A percentile compares a stretch with the other conserved stretches of the same genome.
Evolutionary conservation across 2,329 filamentous ascomycete species (phyloP).

Genomic region (Aspergillus thermomutatus): DNA sequence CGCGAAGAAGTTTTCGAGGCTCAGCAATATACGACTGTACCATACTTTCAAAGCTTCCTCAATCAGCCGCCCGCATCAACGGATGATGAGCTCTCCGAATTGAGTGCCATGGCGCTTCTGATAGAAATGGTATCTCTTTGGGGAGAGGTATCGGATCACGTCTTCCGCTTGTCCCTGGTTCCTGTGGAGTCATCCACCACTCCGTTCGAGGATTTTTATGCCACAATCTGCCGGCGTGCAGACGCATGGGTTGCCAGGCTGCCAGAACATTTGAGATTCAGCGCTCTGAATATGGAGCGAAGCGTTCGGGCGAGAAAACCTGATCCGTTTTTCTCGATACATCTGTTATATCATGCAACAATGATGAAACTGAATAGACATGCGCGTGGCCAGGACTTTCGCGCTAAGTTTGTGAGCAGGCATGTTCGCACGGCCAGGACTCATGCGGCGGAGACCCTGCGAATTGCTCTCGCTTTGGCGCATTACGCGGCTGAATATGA

Average conservation of each 20-base stretch:
- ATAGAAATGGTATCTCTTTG: constrained; percentile 63
- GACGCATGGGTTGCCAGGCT: constrained; percentile 58
- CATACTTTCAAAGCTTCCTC: constrained; percentile 57
- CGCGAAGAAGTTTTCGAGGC: constrained; percentile 60
- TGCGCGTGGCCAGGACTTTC: constrained; percentile 44
- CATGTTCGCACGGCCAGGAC: constrained; percentile 50
- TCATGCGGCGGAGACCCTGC: constrained; percentile 53
- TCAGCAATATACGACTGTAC: constrained; percentile 55
- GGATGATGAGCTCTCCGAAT: constrained; percentile 36
- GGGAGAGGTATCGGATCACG: constrained; percentile 61
- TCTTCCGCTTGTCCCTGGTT: constrained; percentile 52
- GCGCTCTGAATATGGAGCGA: constrained; percentile 55
- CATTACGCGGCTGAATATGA: constrained; percentile 22
- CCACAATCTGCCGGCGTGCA: constrained; percentile 50
- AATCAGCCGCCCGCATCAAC: constrained; percentile 37
- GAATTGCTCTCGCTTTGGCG: constrained; percentile 34
- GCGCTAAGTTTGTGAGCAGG: constrained; percentile 40
- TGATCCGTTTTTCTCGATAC: constrained; percentile 61
- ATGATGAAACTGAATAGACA: constrained; percentile 65
- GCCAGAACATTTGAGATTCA: constrained; percentile 55
- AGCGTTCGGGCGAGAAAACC: constrained; percentile 53
- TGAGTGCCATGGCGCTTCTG: constrained; percentile 58
- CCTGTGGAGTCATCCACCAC: constrained; percentile 42
- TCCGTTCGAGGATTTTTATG: constrained; percentile 52
- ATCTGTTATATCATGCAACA: constrained; percentile 64